A percentile compares a stretch with the other conserved stretches of the same genome.
phyloP scores from a whole-genome alignment of 371 early-diverging fungal genomes.

The Rhizopus delemar region DNA sequence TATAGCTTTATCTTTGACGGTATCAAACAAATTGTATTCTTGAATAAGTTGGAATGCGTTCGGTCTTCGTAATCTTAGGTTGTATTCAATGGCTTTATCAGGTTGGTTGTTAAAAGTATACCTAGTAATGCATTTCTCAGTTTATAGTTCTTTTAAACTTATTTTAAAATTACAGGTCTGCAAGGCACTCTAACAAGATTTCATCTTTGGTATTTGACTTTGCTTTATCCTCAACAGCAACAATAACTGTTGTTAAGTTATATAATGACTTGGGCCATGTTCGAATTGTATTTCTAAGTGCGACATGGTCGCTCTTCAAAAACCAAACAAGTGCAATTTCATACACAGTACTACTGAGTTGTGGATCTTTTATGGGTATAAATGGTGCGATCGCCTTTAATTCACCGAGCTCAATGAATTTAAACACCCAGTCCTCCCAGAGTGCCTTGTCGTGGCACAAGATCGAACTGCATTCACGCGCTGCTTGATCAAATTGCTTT shows the following conservation, averaged over 20 bases:
- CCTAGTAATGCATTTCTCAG: slow-evolving; percentile 28
- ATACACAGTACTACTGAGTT: slow-evolving; percentile 78
- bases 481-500: slow-evolving; percentile 74
- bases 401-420: slow-evolving; percentile 75
- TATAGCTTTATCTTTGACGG: slow-evolving; percentile 74
- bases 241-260: slow-evolving; percentile 69
- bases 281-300: slow-evolving; percentile 62
- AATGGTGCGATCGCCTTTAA: slow-evolving; percentile 73
- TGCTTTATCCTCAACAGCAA: slow-evolving; percentile 73
- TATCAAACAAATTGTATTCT: slow-evolving; percentile 77
- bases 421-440: slow-evolving; percentile 93
- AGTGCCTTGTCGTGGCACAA: slow-evolving; percentile 66
- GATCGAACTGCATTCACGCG: slow-evolving; percentile 67
- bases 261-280: slow-evolving; percentile 81
- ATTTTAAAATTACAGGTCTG: slow-evolving; percentile 69
- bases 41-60: slow-evolving; percentile 76
- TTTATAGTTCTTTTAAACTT: no score
- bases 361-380: slow-evolving; percentile 81
- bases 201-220: slow-evolving; percentile 55
- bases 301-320: slow-evolving; percentile 62
- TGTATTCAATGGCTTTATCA: slow-evolving; percentile 81
- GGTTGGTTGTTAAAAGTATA: slow-evolving; percentile 70
- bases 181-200: slow-evolving; percentile 69
- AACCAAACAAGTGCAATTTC: slow-evolving; percentile 82
- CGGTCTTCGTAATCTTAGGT: slow-evolving; percentile 69